Conservation (phyloP, 2,329 filamentous ascomycete genomes). For the Aureobasidium mangrovei region DNA sequence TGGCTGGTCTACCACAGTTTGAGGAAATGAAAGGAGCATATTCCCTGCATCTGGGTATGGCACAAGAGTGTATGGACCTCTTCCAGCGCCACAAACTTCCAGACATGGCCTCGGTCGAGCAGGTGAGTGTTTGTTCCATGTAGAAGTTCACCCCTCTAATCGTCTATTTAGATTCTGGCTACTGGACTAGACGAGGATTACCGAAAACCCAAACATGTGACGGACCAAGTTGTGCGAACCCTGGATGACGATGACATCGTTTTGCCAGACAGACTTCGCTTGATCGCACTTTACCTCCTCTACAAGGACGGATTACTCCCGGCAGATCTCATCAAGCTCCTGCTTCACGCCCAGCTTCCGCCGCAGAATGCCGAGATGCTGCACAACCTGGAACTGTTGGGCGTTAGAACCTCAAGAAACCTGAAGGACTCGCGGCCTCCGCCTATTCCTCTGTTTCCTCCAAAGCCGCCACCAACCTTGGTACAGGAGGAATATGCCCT, state of each 20-base stretch:
- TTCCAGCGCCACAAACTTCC: conserved; percentile 79
- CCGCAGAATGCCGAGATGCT: conserved; percentile 64
- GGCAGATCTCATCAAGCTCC: conserved; percentile 75
- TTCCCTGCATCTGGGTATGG: conserved; percentile 90
- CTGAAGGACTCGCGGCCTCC: conserved; percentile 69
- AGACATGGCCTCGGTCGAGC: conserved; percentile 81
- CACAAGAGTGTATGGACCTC: conserved; percentile 90
- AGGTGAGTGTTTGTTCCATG: conserved; percentile 37
- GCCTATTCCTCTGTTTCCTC: conserved; percentile 60
- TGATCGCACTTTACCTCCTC: conserved; percentile 77
- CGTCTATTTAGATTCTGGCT: conserved; percentile 54
- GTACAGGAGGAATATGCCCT: conserved; percentile 69
- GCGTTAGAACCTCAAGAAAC: conserved; percentile 60
- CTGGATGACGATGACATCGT: conserved; percentile 73
- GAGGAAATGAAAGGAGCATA: conserved; percentile 94
- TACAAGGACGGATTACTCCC: conserved; percentile 77
- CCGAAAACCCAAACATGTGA: conserved; percentile 79
- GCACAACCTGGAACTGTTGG: conserved; percentile 71
- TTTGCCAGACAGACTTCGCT: conserved; percentile 66
- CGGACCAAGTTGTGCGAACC: conserved; percentile 77
- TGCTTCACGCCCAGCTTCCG: conserved; percentile 73
- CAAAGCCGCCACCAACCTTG: conserved; percentile 49
- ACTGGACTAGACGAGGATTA: conserved; percentile 91
- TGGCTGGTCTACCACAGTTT: conserved; percentile 88
- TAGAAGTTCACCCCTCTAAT: conserved; percentile 5